Evolutionary conservation across 345 rosid species (phyloP).

Genomic region (Salix caprea): DNA sequence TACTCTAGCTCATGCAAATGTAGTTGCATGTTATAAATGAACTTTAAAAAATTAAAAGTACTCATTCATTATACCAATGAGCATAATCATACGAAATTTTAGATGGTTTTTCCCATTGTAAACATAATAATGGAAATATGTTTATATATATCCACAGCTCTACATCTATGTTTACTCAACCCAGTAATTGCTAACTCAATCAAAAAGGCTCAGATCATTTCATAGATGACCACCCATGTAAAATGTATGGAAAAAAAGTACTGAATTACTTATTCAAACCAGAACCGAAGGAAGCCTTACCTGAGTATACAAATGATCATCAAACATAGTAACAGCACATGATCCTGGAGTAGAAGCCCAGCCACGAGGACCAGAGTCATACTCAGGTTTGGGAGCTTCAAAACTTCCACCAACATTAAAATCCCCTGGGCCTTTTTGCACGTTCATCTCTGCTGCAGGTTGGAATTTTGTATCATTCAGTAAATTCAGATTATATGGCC

Average conservation of each 20-base stretch:
- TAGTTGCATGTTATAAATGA: background rate
- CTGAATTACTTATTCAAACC: background rate
- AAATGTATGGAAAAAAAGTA: background rate
- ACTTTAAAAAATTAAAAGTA: background rate
- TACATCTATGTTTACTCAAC: background rate
- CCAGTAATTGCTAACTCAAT: background rate
- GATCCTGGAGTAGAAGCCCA: slow-evolving; percentile 61
- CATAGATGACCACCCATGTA: background rate
- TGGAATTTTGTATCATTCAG: slow-evolving; percentile 46
- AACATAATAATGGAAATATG: background rate
- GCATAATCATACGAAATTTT: background rate
- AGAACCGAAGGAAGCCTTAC: slow-evolving; percentile 21
- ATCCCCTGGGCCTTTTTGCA: slow-evolving; percentile 46
- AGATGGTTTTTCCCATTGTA: background rate
- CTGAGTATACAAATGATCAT: slow-evolving; percentile 50
- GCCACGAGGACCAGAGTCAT: slow-evolving; percentile 37
- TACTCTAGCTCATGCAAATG: background rate
- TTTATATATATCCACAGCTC: background rate
- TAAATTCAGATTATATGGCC: slow-evolving; percentile 38
- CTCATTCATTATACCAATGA: background rate
- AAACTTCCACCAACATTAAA: slow-evolving; percentile 54
- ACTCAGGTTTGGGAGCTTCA: slow-evolving; percentile 48
- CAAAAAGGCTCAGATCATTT: background rate
- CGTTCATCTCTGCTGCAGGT: slow-evolving; percentile 42
- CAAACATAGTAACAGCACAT: slow-evolving; percentile 51